Evolutionary conservation across 305 asterid genomes (phyloP).

Genomic region (Euphrasia arctica): DNA sequence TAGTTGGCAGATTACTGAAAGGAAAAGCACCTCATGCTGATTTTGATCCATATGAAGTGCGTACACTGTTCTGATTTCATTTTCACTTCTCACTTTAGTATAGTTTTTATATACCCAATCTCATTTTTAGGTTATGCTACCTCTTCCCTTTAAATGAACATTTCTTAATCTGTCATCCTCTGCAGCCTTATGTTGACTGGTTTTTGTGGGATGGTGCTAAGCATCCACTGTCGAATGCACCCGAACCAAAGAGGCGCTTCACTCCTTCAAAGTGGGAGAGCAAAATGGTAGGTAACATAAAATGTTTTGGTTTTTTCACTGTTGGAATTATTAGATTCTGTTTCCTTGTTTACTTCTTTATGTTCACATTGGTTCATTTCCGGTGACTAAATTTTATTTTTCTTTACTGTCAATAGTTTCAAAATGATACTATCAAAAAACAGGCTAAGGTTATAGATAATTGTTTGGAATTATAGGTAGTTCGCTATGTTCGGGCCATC

Average conservation of each 20-base stretch:
- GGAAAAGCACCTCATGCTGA: constrained; percentile 94
- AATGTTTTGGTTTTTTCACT: no score
- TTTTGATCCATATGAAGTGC: constrained; percentile 82
- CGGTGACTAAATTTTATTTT: no score
- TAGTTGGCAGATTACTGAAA: constrained; percentile 59
- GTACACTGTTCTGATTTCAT: constrained; percentile 29
- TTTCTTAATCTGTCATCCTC: constrained; percentile 16
- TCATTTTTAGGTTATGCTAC: constrained; percentile 12
- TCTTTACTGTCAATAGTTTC: no score
- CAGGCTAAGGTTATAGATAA: not conserved
- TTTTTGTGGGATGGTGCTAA: constrained; percentile 70
- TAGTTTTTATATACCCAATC: not conserved
- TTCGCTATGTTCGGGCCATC: constrained; percentile 69
- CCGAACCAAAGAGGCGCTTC: constrained; percentile 98
- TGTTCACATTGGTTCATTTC: no score
- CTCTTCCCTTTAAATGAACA: constrained; percentile 20
- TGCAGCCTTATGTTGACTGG: constrained; percentile 91
- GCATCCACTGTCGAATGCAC: constrained; percentile 89
- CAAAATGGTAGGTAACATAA: no score
- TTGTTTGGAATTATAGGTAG: constrained; percentile 48
- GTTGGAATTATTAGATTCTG: no score
- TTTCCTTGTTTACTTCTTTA: no score
- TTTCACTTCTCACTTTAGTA: not conserved
- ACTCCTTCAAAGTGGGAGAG: constrained; percentile 85
- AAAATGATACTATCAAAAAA: no score